phyloP scores from a whole-genome alignment of 1,284 basidiomycete genomes.

The Salmacisia buchloeana region DNA sequence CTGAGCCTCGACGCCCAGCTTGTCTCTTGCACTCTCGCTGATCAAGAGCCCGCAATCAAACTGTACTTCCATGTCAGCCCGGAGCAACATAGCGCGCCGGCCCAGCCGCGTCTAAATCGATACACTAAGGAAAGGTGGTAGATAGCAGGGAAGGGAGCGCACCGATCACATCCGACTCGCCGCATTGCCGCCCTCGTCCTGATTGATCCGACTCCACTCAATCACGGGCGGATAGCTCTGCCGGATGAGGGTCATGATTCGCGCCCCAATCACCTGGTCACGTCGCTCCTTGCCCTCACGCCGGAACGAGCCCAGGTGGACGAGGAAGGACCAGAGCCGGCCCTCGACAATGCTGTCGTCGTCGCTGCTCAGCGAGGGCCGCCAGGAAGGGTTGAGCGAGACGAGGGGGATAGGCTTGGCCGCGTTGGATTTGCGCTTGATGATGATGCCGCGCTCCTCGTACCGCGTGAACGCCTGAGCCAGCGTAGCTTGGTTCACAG shows the following conservation, averaged over 20 bases:
- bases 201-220: conserved; percentile 3
- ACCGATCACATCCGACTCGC: no score
- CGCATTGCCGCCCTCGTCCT: no score
- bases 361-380: conserved; percentile 19
- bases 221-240: conserved; percentile 6
- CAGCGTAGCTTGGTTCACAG: conserved; percentile 39
- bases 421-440: conserved; percentile 31
- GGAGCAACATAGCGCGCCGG: no score
- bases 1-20: no score
- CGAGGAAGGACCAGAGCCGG: conserved; percentile 43
- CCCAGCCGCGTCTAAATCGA: no score
- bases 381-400: conserved; percentile 46
- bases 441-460: conserved; percentile 40
- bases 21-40: no score
- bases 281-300: conserved; percentile 49
- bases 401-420: conserved; percentile 47
- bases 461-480: conserved; percentile 36
- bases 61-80: no score
- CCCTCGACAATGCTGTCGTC: conserved; percentile 10
- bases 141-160: no score
- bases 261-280: conserved; percentile 14
- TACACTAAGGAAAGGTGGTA: no score
- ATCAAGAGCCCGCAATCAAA: no score
- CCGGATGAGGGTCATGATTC: background rate
- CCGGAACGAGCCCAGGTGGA: conserved; percentile 44